Evolutionary conservation across 2,329 filamentous ascomycete species (phyloP), one percentile per base, ranked within the genome.

Genomic region (Talaromyces islandicus): DNA sequence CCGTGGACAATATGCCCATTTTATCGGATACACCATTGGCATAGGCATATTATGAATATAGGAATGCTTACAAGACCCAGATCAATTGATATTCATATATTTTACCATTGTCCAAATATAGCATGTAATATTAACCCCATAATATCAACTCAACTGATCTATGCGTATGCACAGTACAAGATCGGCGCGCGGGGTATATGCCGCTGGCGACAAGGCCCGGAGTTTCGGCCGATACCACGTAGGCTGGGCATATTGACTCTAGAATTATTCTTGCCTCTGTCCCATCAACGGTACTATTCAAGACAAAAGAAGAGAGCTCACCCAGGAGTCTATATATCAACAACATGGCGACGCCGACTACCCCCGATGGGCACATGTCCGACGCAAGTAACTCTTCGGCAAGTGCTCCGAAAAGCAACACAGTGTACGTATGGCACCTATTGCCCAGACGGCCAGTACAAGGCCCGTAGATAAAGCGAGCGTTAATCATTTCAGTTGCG

Each of bases 401-500:
- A 54, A 54, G 24, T 38, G 10, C 51, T 27, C n/a, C 57, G 14
- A 55, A 41, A 54, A 25, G 27, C 1, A 17, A 21, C 7, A 53
- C 25, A 46, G 30, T 27, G 19, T 41, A 48, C 11, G 43, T 21
- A 21, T 21, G 19, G 21, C 19, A 6, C 19, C 19, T 21, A 19
- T 7, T 38, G 35, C n/a, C 35, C 14, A 14, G 17, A 50, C 43
- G 43, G 43, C 19, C 43, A 21, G 10, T 25, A 50, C 24, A 50
- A 50, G 43, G 43, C 43, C 43, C 43, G 43, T 25, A 21, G 12
- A 50, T 50, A 24, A 25, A 50, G 19, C 4, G 7, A 50, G 12
- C 9, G 9, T 19, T 50, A 12, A 50, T 7, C n/a, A 19, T 38
- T 58, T 21, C 38, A 61, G 58, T 11, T 62, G 60, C 32, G 25